Evolutionary conservation across 768 basidiomycete species (phyloP).

Genomic region (Pholiota conissans): DNA sequence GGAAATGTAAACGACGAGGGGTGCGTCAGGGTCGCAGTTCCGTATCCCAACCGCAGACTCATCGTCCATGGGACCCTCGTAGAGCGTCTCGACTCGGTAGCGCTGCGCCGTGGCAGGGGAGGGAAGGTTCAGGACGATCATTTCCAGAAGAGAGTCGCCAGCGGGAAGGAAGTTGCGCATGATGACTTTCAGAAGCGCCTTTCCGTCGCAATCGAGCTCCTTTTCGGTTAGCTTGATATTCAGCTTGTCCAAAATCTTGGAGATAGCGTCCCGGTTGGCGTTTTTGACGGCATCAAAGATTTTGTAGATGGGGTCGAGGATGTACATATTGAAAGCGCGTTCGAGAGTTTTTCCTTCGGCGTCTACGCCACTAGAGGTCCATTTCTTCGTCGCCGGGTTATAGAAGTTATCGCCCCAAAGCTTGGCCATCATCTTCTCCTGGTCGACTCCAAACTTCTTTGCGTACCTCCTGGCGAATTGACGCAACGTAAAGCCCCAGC

Average conservation of each 20-base stretch:
- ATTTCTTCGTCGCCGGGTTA: constrained; percentile 95
- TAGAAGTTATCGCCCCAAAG: constrained; percentile 99
- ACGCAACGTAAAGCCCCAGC: constrained; percentile 99
- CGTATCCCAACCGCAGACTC: constrained; percentile 98
- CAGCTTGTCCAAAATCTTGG: constrained; percentile 90
- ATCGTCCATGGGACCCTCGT: constrained; percentile 99
- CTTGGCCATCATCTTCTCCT: constrained; percentile 96
- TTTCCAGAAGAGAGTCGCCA: constrained; percentile 97
- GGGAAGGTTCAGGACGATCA: constrained; percentile 99
- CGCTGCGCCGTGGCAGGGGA: constrained; percentile 96
- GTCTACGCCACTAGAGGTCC: constrained; percentile 77
- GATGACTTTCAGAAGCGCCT: constrained; percentile 92
- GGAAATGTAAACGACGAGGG: constrained; percentile 96
- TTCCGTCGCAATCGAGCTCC: constrained; percentile 93
- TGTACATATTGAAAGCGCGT: constrained; percentile 97
- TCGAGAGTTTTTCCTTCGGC: constrained; percentile 88
- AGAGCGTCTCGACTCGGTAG: constrained; percentile 99
- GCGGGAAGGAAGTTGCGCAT: constrained; percentile 99
- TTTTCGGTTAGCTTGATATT: constrained; percentile 86
- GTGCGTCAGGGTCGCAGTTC: constrained; percentile 95
- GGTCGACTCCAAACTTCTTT: constrained; percentile 99
- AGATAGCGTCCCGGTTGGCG: constrained; percentile 91
- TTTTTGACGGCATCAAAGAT: constrained; percentile 99
- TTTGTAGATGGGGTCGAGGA: constrained; percentile 98
- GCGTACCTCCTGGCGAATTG: constrained; percentile 94